These are phyloP conservation scores for Chamaecrista fasciculata DNA, from an alignment of 306 rosid species.

Conservation along the genomic window DNA sequence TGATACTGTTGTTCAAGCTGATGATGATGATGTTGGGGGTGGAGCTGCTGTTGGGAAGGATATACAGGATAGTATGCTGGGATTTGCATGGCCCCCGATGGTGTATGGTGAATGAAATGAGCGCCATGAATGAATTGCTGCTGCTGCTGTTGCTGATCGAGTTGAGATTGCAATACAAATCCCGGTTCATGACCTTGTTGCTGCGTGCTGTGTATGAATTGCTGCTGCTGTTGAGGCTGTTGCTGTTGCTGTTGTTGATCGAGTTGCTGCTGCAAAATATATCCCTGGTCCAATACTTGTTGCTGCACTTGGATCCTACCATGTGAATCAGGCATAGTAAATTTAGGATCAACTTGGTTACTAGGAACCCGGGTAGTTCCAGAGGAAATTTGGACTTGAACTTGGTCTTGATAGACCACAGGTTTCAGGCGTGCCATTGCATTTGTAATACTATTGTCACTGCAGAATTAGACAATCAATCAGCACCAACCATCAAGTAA, in stretches of 20 bases:
- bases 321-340: constrained; percentile 57
- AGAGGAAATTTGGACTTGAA: constrained; percentile 52
- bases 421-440: constrained; percentile 63
- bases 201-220: constrained; percentile 71
- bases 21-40: constrained; percentile 49
- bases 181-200: constrained; percentile 38
- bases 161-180: constrained; percentile 72
- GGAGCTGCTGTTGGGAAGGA: constrained; percentile 78
- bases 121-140: constrained; percentile 74
- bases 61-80: constrained; percentile 79
- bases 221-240: constrained; percentile 50
- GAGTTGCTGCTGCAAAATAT: constrained; percentile 65
- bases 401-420: constrained; percentile 72
- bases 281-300: constrained; percentile 70
- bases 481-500: constrained; percentile 21
- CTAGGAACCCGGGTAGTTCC: constrained; percentile 55
- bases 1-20: constrained; percentile 66
- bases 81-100: constrained; percentile 49
- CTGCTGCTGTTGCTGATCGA: constrained; percentile 55
- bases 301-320: constrained; percentile 70
- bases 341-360: constrained; percentile 62
- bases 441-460: constrained; percentile 74
- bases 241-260: constrained; percentile 58
- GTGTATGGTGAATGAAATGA: constrained; percentile 72
- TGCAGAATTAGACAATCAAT: constrained; percentile 43